Conservation (phyloP, 169 alveolate genomes). For the Theileria equi region DNA sequence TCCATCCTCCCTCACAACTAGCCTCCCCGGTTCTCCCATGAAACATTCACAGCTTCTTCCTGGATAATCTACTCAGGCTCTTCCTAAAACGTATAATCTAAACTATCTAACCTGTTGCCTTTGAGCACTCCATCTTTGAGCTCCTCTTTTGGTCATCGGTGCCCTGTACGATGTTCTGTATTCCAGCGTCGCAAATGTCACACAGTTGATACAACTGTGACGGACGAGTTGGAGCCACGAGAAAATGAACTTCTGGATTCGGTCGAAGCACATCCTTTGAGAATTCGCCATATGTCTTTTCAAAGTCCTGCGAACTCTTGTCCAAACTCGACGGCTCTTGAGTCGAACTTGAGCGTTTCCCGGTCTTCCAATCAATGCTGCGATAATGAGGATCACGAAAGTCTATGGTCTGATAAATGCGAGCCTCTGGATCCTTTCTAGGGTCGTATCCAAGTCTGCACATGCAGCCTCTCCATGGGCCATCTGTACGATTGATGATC, state of each 20-base stretch:
- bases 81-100: not conserved
- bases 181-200: conserved; percentile 63
- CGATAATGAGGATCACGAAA: conserved; percentile 61
- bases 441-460: conserved; percentile 63
- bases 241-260: conserved; percentile 62
- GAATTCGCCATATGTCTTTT: conserved; percentile 10
- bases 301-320: not conserved
- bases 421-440: conserved; percentile 30
- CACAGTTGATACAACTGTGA: conserved; percentile 61
- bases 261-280: conserved; percentile 11
- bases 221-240: conserved; percentile 55
- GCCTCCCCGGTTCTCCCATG: too few relatives aligned
- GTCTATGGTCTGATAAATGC: conserved; percentile 60
- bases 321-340: not conserved
- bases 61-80: not conserved
- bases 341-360: conserved; percentile 20
- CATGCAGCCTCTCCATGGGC: conserved; percentile 67
- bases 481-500: conserved; percentile 6
- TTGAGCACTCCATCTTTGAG: conserved; percentile 42
- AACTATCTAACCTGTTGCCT: conserved; percentile 36
- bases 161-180: conserved; percentile 42
- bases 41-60: too few relatives aligned
- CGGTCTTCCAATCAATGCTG: conserved; percentile 56
- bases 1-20: too few relatives aligned
- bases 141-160: not conserved